These are phyloP conservation scores for Naganishia sp. DNA, from an alignment of 1,284 basidiomycete genomes.

Conservation along the genomic window DNA sequence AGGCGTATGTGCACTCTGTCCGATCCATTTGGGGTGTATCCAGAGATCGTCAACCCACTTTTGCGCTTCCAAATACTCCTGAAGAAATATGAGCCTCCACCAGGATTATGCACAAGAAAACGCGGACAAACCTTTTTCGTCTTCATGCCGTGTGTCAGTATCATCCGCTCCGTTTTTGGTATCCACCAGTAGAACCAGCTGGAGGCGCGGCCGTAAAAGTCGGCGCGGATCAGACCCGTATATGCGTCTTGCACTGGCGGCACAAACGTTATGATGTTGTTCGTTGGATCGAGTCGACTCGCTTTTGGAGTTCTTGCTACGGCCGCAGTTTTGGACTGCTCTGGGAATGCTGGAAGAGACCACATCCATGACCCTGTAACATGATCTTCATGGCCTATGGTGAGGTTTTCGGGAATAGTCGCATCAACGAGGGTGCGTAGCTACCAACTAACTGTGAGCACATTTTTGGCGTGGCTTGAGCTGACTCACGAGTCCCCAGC, in stretches of 20 bases:
- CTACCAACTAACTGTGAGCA: neutral
- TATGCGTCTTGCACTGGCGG: constrained; percentile 19
- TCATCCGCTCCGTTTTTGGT: constrained; percentile 25
- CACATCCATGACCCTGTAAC: constrained; percentile 33
- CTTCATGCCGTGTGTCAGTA: constrained; percentile 33
- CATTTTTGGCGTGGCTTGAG: neutral
- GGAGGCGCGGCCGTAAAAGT: constrained; percentile 20
- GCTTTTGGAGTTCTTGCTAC: neutral
- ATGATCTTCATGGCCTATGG: constrained; percentile 32
- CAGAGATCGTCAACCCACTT: constrained; percentile 28
- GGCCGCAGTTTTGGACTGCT: neutral
- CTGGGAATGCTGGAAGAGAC: constrained; percentile 24
- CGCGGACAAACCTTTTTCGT: constrained; percentile 12
- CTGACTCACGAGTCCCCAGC: constrained; percentile 28
- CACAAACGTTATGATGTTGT: constrained; percentile 19
- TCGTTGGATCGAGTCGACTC: constrained; percentile 13
- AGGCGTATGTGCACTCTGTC: constrained; percentile 23
- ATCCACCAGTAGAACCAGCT: constrained; percentile 34
- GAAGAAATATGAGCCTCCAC: neutral
- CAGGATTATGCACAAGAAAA: neutral
- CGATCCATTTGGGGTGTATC: constrained; percentile 30
- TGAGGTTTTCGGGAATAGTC: constrained; percentile 18
- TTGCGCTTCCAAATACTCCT: constrained; percentile 29
- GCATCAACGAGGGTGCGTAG: constrained; percentile 26
- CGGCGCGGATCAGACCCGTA: constrained; percentile 25